Base-by-base conservation (phyloP, 441 rosid genomes). In the Euphorbia schlechtendalii region DNA sequence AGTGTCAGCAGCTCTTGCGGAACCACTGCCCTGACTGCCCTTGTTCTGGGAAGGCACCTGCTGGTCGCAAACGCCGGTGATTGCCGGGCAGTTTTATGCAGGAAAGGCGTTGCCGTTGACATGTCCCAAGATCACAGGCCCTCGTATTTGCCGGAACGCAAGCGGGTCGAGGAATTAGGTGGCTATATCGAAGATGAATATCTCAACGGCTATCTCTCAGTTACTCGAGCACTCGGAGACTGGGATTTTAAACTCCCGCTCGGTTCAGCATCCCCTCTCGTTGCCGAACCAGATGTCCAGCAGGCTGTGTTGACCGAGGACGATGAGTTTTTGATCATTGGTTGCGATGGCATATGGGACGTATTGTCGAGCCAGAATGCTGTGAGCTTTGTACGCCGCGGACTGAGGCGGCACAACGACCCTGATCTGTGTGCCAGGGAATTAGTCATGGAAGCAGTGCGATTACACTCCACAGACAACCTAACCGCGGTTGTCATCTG, bases 261-360 rank as follows among this genome's bases (percentile, higher is more conserved):
- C 43, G 89, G 86, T 4, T 59, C 84, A 9, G 56, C 75, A 3
- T 87, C 92, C 1, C 89, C 92, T 57, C 86, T 90, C 12, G 84
- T 81, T 51, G 86, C 97, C 3, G 95, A 87, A 27, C 97, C 97
- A n/a, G 97, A 90, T 59, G 74, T 88, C 57, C 78, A 40, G 36
- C 86, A 71, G 65, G 67, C 72, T 14, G 24, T 63, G 17, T 67
- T 90, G 51, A 73, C 89, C 8, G 90, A 87, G 64, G 89, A 90
- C 2, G 97, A 90, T 38, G 96, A 90, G 53, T 90, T 90, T 74
- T 70, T 90, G 64, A 82, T 90, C 43, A 81, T 90, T 49, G 89
- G 89, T 8, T 90, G 97, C 45, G 97, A 90, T 62, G 95, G 97
- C 36, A 78, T 90, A 20, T 90, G 92, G 92, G 95, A 90, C 51